A percentile compares a stretch with the other conserved stretches of the same genome.
Conservation (phyloP, 2,329 filamentous ascomycete genomes). For the Stylonectria norvegica region DNA sequence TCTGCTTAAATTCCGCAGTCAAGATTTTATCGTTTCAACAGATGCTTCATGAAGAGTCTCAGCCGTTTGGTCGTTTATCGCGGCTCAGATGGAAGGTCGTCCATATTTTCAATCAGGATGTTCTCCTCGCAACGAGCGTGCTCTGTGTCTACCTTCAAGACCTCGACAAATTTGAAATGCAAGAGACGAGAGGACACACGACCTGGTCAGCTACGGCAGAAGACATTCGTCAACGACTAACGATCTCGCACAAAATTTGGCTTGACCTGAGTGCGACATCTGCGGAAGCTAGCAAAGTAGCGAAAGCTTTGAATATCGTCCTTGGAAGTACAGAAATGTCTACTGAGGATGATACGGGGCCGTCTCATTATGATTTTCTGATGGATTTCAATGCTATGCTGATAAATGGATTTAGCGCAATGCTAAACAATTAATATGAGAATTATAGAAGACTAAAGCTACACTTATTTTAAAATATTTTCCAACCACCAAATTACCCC, state of each 20-base stretch:
- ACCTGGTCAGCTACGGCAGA: slow-evolving; percentile 4
- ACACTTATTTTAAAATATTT: too few species aligned
- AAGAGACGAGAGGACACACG: slow-evolving; percentile 7
- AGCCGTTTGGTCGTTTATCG: slow-evolving; percentile 13
- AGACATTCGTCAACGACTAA: slow-evolving; percentile 10
- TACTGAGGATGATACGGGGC: slow-evolving; percentile 2
- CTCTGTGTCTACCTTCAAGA: slow-evolving; percentile 15
- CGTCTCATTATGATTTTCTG: slow-evolving; percentile 8
- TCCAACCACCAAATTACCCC: slow-evolving; percentile 10
- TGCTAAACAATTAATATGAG: slow-evolving; percentile 15
- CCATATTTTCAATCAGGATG: slow-evolving; percentile 13
- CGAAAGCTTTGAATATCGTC: slow-evolving; percentile 12
- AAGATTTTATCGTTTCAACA: slow-evolving; percentile 13
- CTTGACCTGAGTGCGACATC: slow-evolving; percentile 11
- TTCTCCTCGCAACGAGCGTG: slow-evolving; percentile 14
- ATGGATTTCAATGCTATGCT: slow-evolving; percentile 9
- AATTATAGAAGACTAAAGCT: slow-evolving; percentile 7
- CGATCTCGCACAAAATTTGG: slow-evolving; percentile 14
- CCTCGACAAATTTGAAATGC: slow-evolving; percentile 10
- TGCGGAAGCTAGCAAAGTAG: slow-evolving; percentile 14
- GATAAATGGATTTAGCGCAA: slow-evolving; percentile 6
- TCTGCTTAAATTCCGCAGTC: slow-evolving; percentile 13
- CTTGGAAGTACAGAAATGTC: slow-evolving; percentile 10
- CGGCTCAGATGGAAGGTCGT: slow-evolving; percentile 12
- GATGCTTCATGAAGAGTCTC: slow-evolving; percentile 15